A percentile compares a stretch with the other conserved stretches of the same genome.
phyloP scores from a whole-genome alignment of 2,329 filamentous ascomycete genomes.

The Phaeosphaeriaceae sp. region DNA sequence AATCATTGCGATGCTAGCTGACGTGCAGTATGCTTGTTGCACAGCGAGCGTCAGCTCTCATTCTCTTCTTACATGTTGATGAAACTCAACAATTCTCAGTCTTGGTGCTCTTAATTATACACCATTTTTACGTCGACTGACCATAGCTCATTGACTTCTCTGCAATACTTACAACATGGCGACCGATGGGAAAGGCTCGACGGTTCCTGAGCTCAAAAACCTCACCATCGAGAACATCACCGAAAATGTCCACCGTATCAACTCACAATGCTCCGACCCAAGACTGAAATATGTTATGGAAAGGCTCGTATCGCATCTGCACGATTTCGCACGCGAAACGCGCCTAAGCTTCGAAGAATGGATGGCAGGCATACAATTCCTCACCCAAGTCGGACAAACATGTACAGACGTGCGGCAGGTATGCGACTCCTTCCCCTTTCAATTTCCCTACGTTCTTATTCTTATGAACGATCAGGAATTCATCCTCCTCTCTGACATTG shows the following conservation, averaged over 20 bases:
- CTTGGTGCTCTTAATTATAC: background rate
- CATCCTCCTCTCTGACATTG: slow-evolving; percentile 80
- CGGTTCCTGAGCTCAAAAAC: slow-evolving; percentile 58
- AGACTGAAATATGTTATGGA: slow-evolving; percentile 76
- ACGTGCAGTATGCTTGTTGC: background rate
- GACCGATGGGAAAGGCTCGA: slow-evolving; percentile 6
- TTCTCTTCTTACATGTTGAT: background rate
- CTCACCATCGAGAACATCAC: slow-evolving; percentile 83
- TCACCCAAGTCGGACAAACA: slow-evolving; percentile 76
- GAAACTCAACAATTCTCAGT: background rate
- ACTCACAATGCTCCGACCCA: slow-evolving; percentile 70
- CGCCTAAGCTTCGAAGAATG: slow-evolving; percentile 78
- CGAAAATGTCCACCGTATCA: slow-evolving; percentile 76
- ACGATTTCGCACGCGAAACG: slow-evolving; percentile 83
- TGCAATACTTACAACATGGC: slow-evolving; percentile 6
- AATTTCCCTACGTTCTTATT: background rate
- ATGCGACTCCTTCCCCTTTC: slow-evolving; percentile 8
- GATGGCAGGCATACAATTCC: slow-evolving; percentile 75
- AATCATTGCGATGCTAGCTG: background rate
- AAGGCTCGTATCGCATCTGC: slow-evolving; percentile 76
- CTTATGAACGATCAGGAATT: slow-evolving; percentile 68
- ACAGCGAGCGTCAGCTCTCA: background rate
- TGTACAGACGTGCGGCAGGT: slow-evolving; percentile 76
- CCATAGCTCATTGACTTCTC: background rate
- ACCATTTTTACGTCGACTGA: background rate